Evolutionary conservation across 139 green algal genomes (phyloP).

Genomic region (Spirogloea muscicola): DNA sequence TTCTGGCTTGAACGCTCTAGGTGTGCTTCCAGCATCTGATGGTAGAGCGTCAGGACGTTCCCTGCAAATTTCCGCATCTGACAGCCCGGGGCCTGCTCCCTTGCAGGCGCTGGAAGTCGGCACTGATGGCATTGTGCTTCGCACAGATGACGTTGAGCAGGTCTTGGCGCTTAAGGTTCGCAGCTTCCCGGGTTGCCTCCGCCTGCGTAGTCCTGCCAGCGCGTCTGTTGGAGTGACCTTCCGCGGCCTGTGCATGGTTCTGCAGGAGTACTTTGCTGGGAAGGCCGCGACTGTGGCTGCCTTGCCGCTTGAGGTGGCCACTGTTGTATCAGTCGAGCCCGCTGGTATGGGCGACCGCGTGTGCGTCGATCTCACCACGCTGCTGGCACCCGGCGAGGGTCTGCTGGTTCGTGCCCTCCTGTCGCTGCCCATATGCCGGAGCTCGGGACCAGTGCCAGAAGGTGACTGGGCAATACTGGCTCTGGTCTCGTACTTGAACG

Average conservation of each 20-base stretch:
- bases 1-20: no score
- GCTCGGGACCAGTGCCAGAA: no score
- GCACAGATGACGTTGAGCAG: slow-evolving; percentile 62
- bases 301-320: slow-evolving; percentile 40
- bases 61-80: no score
- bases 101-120: slow-evolving; percentile 77
- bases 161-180: slow-evolving; percentile 48
- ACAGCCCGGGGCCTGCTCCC: no score
- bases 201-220: not conserved
- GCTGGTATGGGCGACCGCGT: slow-evolving; percentile 80
- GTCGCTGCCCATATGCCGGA: no score
- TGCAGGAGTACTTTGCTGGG: slow-evolving; percentile 8
- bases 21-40: no score
- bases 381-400: slow-evolving; percentile 75
- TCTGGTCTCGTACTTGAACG: no score
- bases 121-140: slow-evolving; percentile 73
- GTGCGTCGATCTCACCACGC: slow-evolving; percentile 73
- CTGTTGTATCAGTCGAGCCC: slow-evolving; percentile 55
- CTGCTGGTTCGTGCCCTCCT: slow-evolving; percentile 59
- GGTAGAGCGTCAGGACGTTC: no score
- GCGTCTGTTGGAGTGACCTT: not conserved
- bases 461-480: no score
- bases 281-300: not conserved
- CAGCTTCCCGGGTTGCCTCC: not conserved
- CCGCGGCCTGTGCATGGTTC: no score